phyloP scores from a whole-genome alignment of 2,329 filamentous ascomycete species.

The Cladobotryum mycophilum region DNA sequence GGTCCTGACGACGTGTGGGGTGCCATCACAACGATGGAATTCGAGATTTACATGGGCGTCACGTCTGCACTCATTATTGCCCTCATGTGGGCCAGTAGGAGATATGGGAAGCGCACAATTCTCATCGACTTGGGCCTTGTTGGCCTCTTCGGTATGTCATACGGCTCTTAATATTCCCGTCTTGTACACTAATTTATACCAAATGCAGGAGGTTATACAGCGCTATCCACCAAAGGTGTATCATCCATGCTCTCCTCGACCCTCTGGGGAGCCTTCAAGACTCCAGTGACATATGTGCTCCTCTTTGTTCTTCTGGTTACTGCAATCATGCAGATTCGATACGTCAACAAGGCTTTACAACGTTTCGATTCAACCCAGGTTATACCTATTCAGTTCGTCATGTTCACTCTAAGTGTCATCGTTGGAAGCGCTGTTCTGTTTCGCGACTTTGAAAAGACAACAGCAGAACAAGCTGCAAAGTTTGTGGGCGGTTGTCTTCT shows the following conservation, averaged over 20 bases:
- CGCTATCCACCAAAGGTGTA: constrained; percentile 90
- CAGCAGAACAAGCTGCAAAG: constrained; percentile 64
- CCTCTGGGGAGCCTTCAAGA: constrained; percentile 81
- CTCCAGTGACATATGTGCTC: constrained; percentile 86
- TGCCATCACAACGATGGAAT: constrained; percentile 80
- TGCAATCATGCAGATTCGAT: constrained; percentile 94
- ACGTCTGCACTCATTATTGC: constrained; percentile 66
- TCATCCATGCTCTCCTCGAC: constrained; percentile 91
- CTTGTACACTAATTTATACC: constrained; percentile 11
- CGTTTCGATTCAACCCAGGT: constrained; percentile 96
- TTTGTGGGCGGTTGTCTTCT: constrained; percentile 86
- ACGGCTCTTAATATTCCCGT: too few species aligned
- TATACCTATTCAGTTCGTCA: constrained; percentile 94
- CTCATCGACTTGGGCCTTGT: constrained; percentile 91
- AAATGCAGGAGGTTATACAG: constrained; percentile 79
- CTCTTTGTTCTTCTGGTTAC: constrained; percentile 72
- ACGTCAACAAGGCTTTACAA: constrained; percentile 82
- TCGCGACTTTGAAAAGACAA: constrained; percentile 85
- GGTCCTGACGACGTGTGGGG: constrained; percentile 86
- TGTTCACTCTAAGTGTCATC: constrained; percentile 94
- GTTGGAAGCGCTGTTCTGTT: constrained; percentile 90
- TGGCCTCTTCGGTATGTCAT: constrained; percentile 72
- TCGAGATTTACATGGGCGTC: constrained; percentile 81
- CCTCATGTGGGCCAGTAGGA: constrained; percentile 76
- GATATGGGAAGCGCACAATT: constrained; percentile 79